These are phyloP conservation scores for Cyberlindnera bimundalis DNA, from an alignment of 805 yeast genomes.

Conservation along the genomic window DNA sequence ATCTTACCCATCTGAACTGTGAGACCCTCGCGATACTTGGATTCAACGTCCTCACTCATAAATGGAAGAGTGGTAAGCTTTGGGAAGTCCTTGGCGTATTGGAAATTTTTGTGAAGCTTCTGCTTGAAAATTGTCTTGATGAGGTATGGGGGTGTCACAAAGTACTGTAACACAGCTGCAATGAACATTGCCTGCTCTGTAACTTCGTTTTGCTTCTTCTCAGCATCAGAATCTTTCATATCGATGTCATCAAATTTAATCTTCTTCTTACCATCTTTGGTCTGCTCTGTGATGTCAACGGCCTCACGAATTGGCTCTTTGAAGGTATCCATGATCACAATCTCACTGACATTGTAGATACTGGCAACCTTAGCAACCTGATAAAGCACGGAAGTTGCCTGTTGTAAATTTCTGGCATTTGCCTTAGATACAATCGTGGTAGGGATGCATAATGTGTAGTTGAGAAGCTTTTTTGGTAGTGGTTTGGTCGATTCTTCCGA, in stretches of 20 bases:
- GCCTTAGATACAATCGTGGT: slow-evolving; percentile 53
- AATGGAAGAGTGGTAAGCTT: slow-evolving; percentile 72
- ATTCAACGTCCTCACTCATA: slow-evolving; percentile 43
- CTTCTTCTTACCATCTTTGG: slow-evolving; percentile 25
- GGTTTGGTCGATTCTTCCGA: slow-evolving; percentile 2
- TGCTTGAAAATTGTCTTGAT: slow-evolving; percentile 59
- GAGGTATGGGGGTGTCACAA: slow-evolving; percentile 82
- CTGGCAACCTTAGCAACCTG: slow-evolving; percentile 78
- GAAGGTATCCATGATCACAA: slow-evolving; percentile 61
- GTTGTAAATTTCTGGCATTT: slow-evolving; percentile 64
- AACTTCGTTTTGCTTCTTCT: slow-evolving; percentile 18
- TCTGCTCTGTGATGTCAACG: slow-evolving; percentile 22
- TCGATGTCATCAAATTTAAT: slow-evolving; percentile 32
- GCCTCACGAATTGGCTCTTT: slow-evolving; percentile 23
- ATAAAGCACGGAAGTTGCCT: slow-evolving; percentile 68
- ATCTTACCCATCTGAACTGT: slow-evolving; percentile 40
- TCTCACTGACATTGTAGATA: slow-evolving; percentile 66
- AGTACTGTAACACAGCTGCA: slow-evolving; percentile 71
- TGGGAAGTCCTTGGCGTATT: slow-evolving; percentile 67
- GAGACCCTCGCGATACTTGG: slow-evolving; percentile 60
- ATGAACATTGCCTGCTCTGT: slow-evolving; percentile 46
- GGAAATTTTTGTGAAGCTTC: slow-evolving; percentile 44
- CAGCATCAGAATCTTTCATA: slow-evolving; percentile 18
- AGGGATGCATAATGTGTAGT: slow-evolving; percentile 69
- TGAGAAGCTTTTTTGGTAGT: slow-evolving; percentile 18